phyloP scores from a whole-genome alignment of 2,329 filamentous ascomycete genomes.

The Sclerotinia spermophila region DNA sequence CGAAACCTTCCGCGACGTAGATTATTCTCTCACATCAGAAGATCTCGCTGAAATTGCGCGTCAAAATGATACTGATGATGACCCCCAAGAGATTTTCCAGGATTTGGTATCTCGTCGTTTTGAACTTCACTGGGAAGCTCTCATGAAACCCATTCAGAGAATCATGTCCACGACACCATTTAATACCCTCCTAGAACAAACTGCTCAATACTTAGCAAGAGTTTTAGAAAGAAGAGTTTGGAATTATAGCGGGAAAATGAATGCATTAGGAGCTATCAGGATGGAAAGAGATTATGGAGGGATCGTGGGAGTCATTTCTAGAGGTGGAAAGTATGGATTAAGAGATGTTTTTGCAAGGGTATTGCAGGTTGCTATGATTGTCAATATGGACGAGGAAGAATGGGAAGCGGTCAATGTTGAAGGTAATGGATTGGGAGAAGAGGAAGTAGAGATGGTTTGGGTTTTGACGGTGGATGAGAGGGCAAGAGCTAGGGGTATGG shows the following conservation, averaged over 20 bases:
- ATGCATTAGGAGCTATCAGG: slow-evolving; percentile 74
- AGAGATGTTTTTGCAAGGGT: slow-evolving; percentile 74
- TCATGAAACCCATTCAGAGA: slow-evolving; percentile 80
- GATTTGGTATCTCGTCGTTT: slow-evolving; percentile 77
- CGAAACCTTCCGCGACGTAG: slow-evolving; percentile 87
- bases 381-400: slow-evolving; percentile 95
- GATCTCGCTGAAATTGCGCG: slow-evolving; percentile 55
- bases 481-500: slow-evolving; percentile 65
- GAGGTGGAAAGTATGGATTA: slow-evolving; percentile 69
- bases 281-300: slow-evolving; percentile 81
- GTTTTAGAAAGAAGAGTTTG: slow-evolving; percentile 85
- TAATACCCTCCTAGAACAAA: slow-evolving; percentile 58
- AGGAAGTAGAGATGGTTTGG: slow-evolving; percentile 68
- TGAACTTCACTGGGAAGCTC: slow-evolving; percentile 76
- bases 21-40: slow-evolving; percentile 70
- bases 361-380: slow-evolving; percentile 76
- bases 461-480: slow-evolving; percentile 71
- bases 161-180: slow-evolving; percentile 78
- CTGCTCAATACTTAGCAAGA: slow-evolving; percentile 31
- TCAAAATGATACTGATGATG: slow-evolving; percentile 45
- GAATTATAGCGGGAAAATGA: slow-evolving; percentile 71
- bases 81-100: slow-evolving; percentile 46
- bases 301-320: slow-evolving; percentile 64
- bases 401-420: slow-evolving; percentile 69
- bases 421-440: slow-evolving; percentile 38